phyloP scores from a whole-genome alignment of 108 stramenopile species.

The Discostella pseudostelligera region DNA sequence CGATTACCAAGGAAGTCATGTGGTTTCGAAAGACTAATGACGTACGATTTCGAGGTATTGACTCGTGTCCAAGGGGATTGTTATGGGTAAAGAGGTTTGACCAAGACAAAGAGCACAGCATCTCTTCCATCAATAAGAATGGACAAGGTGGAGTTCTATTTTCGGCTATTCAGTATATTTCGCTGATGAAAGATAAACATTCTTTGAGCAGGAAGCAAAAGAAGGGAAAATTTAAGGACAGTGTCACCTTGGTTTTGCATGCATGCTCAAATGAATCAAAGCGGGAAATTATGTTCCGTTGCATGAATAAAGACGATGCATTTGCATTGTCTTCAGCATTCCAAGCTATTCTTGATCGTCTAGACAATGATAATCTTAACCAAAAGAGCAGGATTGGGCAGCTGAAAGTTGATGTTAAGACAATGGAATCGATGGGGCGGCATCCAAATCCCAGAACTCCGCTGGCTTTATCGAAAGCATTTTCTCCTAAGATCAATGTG shows the following conservation, averaged over 20 bases:
- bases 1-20: constrained; percentile 68
- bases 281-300: constrained; percentile 46
- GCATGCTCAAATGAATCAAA: constrained; percentile 17
- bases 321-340: constrained; percentile 34
- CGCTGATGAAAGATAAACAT: constrained; percentile 37
- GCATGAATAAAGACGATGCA: constrained; percentile 37
- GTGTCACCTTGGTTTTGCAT: constrained; percentile 43
- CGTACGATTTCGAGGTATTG: constrained; percentile 20
- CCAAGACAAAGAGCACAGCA: constrained; percentile 27
- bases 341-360: constrained; percentile 45
- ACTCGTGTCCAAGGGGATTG: constrained; percentile 38
- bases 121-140: constrained; percentile 33
- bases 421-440: background rate
- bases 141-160: constrained; percentile 51
- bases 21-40: constrained; percentile 37
- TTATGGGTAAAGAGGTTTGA: constrained; percentile 52
- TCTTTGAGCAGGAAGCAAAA: constrained; percentile 45
- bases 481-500: constrained; percentile 19
- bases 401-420: constrained; percentile 6
- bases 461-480: constrained; percentile 13
- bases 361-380: constrained; percentile 22
- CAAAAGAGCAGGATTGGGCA: constrained; percentile 12
- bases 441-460: constrained; percentile 5
- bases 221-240: constrained; percentile 49
- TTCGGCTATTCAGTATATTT: constrained; percentile 19